Evolutionary conservation across 2,329 filamentous ascomycete species (phyloP), one percentile per base, ranked within the genome.

Genomic region (Colletotrichum trifolii): DNA sequence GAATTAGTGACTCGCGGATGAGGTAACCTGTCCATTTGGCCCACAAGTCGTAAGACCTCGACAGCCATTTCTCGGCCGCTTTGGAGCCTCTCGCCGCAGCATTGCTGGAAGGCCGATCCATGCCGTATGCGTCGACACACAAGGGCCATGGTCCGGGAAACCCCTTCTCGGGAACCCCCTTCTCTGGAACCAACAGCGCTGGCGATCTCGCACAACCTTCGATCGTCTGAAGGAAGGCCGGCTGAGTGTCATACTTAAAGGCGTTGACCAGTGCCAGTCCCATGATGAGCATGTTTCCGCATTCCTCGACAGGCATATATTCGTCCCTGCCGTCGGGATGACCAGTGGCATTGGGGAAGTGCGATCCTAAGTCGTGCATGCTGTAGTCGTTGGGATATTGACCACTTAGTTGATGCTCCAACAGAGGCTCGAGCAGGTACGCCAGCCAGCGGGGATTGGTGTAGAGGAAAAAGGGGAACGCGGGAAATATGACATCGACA

Each of bases 381-480:
- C 88, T 89, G 74, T 93, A 93, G 68, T 90, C 83, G 72, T 95
- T 95, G 8, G 93, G 93, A 73, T 96, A 96, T 74, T 94, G 91
- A 1, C 91, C 91, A 72, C 91, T 93, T 33, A 92, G 78, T 81
- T 92, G 92, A 75, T 96, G 91, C 77, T 96, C 92, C 56, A 96
- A 84, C 33, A 95, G 81, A 6, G 92, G 92, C 74, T 95, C 91
- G 5, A 96, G 81, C 3, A 95, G 82, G 72, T 94, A 94, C 1
- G 89, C 90, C 61, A 94, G 80, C 91, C 92, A 95, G 64, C 87
- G 83, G 2, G 92, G 92, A 70, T 94, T 94, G 15, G 92, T 94
- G 73, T 95, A 96, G 17, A 95, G 76, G 81, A 95, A 95, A 82
- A 95, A 96, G 0, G 93, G 92, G 77, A 93, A 94, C 0, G 92